These are phyloP conservation scores for Encephalitozoon cuniculi DNA, from an alignment of 371 early-diverging fungal species.

Conservation along the genomic window DNA sequence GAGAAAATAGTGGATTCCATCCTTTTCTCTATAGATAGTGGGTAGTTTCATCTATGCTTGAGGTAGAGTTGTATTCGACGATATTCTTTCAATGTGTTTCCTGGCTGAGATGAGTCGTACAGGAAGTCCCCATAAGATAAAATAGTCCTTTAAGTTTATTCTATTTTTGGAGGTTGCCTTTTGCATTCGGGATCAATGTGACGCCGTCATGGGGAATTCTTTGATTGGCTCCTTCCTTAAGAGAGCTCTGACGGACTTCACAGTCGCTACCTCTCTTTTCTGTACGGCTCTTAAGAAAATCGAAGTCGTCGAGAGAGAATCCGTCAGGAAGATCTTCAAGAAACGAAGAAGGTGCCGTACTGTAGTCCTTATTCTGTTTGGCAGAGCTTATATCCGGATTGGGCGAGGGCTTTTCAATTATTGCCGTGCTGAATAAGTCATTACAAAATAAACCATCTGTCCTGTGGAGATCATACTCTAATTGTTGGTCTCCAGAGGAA, in stretches of 20 bases:
- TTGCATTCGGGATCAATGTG: background rate
- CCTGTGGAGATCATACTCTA: background rate
- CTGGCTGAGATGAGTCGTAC: no score
- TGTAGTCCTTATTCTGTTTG: background rate
- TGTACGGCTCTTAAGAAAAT: constrained; percentile 9
- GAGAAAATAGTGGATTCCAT: constrained; percentile 40
- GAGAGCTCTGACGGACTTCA: background rate
- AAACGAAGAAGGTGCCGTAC: background rate
- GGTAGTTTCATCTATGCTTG: background rate
- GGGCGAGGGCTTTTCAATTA: background rate
- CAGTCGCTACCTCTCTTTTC: background rate
- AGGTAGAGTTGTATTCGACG: background rate
- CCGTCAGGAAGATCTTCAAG: background rate
- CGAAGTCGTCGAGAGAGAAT: constrained; percentile 21
- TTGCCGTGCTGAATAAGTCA: background rate
- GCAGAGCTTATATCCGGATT: background rate
- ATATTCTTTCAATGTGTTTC: no score
- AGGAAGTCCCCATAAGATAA: no score
- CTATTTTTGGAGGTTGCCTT: constrained; percentile 2
- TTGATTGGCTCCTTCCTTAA: background rate
- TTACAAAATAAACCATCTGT: constrained; percentile 4
- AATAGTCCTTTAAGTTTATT: background rate
- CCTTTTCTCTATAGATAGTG: constrained; percentile 1
- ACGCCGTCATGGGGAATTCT: constrained; percentile 7
- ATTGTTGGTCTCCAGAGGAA: background rate